Percentiles rank a stretch among this genome's conserved stretches.
phyloP scores from a whole-genome alignment of 1,284 basidiomycete genomes.

The Leccinum griseonigrum region DNA sequence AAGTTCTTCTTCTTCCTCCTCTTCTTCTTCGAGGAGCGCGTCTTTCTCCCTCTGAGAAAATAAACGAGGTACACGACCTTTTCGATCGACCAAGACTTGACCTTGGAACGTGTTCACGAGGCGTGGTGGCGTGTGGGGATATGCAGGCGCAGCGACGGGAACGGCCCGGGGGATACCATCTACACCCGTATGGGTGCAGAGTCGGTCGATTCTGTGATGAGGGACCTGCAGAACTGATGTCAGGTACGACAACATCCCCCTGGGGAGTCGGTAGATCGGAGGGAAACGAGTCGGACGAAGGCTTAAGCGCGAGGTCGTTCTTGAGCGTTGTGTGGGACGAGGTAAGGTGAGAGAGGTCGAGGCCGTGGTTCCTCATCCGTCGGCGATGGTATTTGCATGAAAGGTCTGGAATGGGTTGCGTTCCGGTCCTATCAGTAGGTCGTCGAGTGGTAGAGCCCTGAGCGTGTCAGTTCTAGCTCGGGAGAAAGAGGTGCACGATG shows the following conservation, averaged over 20 bases:
- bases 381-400: neutral
- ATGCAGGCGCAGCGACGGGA: neutral
- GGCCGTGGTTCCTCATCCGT: neutral
- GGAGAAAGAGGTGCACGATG: neutral
- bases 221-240: neutral
- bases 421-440: neutral
- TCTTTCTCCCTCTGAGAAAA: neutral
- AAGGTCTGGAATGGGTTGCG: neutral
- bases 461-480: neutral
- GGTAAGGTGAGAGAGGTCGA: neutral
- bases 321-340: neutral
- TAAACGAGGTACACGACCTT: conserved; percentile 18
- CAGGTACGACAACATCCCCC: neutral
- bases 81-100: conserved; percentile 21
- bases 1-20: neutral
- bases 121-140: conserved; percentile 24
- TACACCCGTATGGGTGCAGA: neutral
- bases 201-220: neutral
- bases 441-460: neutral
- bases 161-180: neutral
- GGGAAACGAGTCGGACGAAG: conserved; percentile 18
- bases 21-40: neutral
- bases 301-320: conserved; percentile 6
- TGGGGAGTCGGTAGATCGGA: conserved; percentile 17
- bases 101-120: conserved; percentile 21